Evolutionary conservation across 1,284 basidiomycete genomes (phyloP), one percentile per base, ranked within the genome.

Genomic region (Naganishia cerealis): DNA sequence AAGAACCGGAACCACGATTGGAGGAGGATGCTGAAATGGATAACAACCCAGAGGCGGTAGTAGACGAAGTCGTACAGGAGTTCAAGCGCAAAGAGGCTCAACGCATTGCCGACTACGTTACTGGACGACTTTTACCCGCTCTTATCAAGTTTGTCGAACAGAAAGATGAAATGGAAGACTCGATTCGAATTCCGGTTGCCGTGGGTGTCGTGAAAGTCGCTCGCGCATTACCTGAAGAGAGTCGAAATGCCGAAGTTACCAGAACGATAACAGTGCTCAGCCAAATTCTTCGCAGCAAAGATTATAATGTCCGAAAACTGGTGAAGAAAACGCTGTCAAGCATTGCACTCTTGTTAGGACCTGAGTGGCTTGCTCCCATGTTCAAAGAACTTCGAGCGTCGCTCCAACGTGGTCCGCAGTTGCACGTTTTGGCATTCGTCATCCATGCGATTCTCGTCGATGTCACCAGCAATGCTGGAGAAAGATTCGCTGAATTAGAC

Each of bases 231-330:
- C 94, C 96, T 0, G 81, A 81, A n/a, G 81, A 83, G 2, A 82
- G 83, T 0, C 86, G 87, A n/a, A 85, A 88, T 54, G 82, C 86
- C 0, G 92, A 97, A 74, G 86, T 95, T 50, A 83, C 86, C 0
- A 87, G 90, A 52, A 83, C 98, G 8, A 79, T 99, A 71, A 95
- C 91, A 1, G 87, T 90, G 16, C 85, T 97, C 56, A 88, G 89
- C 67, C 93, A 96, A 75, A 89, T 92, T 54, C 84, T 99, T 67
- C 89, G 92, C 13, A 94, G 92, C 80, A 91, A 89, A 76, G 93
- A 94, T 26, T 94, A 96, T 77, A 94, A 97, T 73, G 94, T 93
- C 0, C 86, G 96, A 67, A 94, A 98, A 75, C 84, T 95, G 46
- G 87, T 89, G 2, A 86, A 93, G 15, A 91, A 93, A 66, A 91